Base-by-base conservation (phyloP, 176 grass and related monocot species). In the Oryza punctata region DNA sequence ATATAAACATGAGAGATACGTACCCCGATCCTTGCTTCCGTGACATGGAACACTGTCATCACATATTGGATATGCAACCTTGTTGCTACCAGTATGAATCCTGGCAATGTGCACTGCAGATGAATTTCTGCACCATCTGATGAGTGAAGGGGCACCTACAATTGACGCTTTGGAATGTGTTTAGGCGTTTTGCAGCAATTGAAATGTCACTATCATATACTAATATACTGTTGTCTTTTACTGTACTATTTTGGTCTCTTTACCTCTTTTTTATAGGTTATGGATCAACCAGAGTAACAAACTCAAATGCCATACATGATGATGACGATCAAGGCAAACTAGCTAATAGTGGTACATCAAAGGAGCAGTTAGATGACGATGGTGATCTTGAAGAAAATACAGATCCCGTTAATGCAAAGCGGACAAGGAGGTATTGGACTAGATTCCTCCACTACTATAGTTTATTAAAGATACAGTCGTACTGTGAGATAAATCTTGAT, bases 261-360 rank as follows among this genome's bases (percentile, higher is more conserved):
- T 73, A 25, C 33, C 86, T 85, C 76, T 12, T 40, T 67, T 46
- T 30, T 45, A 89, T 71, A 90, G 81, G 73, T 65, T 52, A 65
- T 65, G 77, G 69, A 69, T 52, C 32, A 32, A 65, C 14, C 63
- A 41, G 54, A 85, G 50, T 75, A 16, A 46, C 45, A 87, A 41
- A 74, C 69, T 78, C 69, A 38, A 64, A 81, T 68, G n/a, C 68
- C 67, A 37, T 89, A 69, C 78, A 88, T 19, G 85, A 84, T 84
- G 35, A 69, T 69, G 78, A 73, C 27, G 65, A 72, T 67, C 74
- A 81, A 81, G 74, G 68, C 11, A 94, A 86, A 49, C 71, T 86
- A 84, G 26, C 81, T 73, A 85, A 87, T 40, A 94, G 90, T 70
- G 67, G 59, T 75, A 92, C 90, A 78, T 97, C 92, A 60, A 97